A percentile compares a stretch with the other conserved stretches of the same genome.
phyloP scores from a whole-genome alignment of 345 rosid genomes.

The Heritiera littoralis region DNA sequence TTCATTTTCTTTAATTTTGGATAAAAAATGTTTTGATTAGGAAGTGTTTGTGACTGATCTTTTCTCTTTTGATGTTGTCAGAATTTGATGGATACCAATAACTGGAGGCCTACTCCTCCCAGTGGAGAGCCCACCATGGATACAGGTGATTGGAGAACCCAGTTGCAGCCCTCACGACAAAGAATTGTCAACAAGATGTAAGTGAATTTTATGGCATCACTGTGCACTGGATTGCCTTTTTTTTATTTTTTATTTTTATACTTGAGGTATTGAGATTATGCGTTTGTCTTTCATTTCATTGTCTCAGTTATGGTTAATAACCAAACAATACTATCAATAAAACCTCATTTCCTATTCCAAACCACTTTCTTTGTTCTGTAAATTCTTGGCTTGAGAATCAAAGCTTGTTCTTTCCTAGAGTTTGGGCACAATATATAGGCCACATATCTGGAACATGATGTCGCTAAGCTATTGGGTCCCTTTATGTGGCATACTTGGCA shows the following conservation, averaged over 20 bases:
- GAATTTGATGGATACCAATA: constrained; percentile 36
- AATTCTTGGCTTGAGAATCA: background rate
- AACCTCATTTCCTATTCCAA: background rate
- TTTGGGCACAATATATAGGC: background rate
- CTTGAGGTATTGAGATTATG: background rate
- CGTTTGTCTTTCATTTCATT: background rate
- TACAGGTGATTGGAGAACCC: constrained; percentile 61
- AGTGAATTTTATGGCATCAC: constrained; percentile 18
- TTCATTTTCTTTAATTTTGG: background rate
- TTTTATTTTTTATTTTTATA: background rate
- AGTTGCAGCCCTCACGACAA: constrained; percentile 41
- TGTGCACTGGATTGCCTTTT: too few species aligned
- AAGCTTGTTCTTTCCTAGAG: background rate
- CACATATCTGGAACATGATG: background rate
- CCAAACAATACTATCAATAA: background rate
- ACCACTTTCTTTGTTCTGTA: background rate
- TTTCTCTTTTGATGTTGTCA: background rate
- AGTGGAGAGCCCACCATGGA: constrained; percentile 44
- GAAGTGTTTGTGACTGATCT: background rate
- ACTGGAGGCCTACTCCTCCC: constrained; percentile 44
- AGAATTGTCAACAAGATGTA: constrained; percentile 57
- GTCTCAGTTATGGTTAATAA: background rate
- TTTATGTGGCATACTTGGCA: background rate
- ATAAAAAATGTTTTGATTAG: background rate
- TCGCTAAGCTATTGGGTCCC: background rate